Percentiles rank a stretch among this genome's conserved stretches.
phyloP scores from a whole-genome alignment of 2,329 filamentous ascomycete species.

The Sporothrix inflata region DNA sequence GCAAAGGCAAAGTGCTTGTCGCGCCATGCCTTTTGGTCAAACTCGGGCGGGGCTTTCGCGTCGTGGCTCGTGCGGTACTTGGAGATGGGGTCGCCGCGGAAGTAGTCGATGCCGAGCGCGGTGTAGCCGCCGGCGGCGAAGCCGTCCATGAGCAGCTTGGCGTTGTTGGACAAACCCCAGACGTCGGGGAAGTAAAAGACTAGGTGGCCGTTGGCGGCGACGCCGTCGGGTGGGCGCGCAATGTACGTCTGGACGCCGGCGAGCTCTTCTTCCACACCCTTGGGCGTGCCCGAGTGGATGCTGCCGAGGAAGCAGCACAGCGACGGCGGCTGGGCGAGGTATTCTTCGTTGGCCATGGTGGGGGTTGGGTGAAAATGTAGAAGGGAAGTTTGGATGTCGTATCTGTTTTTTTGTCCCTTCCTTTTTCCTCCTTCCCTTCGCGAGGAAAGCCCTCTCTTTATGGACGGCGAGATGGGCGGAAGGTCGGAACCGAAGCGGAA shows the following conservation, averaged over 20 bases:
- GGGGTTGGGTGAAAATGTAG: no score
- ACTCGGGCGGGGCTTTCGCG: slow-evolving; percentile 43
- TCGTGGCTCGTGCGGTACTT: slow-evolving; percentile 35
- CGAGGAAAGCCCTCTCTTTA: not conserved
- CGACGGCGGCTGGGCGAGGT: slow-evolving; percentile 36
- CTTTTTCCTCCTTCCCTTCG: not conserved
- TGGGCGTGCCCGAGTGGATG: slow-evolving; percentile 37
- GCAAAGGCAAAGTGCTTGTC: slow-evolving; percentile 50
- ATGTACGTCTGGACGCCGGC: slow-evolving; percentile 38
- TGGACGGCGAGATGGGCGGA: slow-evolving; percentile 6
- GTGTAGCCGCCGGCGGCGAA: slow-evolving; percentile 34
- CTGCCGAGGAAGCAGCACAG: slow-evolving; percentile 37
- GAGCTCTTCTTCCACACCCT: slow-evolving; percentile 34
- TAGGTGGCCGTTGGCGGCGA: slow-evolving; percentile 32
- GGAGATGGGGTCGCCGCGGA: slow-evolving; percentile 40
- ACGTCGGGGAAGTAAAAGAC: slow-evolving; percentile 35
- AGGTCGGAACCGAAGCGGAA: slow-evolving; percentile 26
- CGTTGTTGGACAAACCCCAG: slow-evolving; percentile 34
- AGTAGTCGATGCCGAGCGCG: slow-evolving; percentile 35
- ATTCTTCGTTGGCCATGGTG: slow-evolving; percentile 19
- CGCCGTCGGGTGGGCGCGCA: slow-evolving; percentile 32
- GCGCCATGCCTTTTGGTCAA: slow-evolving; percentile 55
- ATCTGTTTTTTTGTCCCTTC: no score
- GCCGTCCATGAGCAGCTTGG: slow-evolving; percentile 36
- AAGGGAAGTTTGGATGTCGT: no score